phyloP scores from a whole-genome alignment of 2,329 filamentous ascomycete species.

The Neofusicoccum cordaticola region DNA sequence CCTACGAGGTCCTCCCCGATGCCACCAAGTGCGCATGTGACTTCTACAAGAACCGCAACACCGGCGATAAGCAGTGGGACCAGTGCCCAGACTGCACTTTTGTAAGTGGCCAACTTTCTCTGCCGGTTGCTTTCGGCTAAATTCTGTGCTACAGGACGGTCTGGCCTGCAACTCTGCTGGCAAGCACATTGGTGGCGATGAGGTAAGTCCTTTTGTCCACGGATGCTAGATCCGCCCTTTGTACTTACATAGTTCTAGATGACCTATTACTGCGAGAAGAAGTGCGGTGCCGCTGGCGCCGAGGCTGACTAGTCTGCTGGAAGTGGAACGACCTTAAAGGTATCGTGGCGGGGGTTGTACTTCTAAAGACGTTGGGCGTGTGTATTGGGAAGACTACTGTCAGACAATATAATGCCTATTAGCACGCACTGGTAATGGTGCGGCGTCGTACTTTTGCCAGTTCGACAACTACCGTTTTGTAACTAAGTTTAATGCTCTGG shows the following conservation, averaged over 20 bases:
- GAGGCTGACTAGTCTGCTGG: slow-evolving; percentile 19
- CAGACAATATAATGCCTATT: no score
- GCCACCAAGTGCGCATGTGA: slow-evolving; percentile 6
- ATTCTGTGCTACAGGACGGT: slow-evolving; percentile 21
- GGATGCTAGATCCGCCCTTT: not conserved
- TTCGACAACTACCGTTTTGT: no score
- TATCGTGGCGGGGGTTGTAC: no score
- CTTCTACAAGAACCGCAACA: slow-evolving; percentile 22
- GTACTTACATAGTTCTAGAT: not conserved
- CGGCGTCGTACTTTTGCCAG: no score
- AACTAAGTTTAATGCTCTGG: no score
- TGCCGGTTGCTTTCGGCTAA: no score
- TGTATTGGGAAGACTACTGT: no score
- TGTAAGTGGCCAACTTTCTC: slow-evolving; percentile 16
- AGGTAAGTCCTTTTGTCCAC: slow-evolving; percentile 17
- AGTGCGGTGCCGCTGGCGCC: not conserved
- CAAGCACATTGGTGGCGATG: slow-evolving; percentile 30
- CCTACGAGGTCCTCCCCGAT: not conserved
- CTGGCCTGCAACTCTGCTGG: slow-evolving; percentile 25
- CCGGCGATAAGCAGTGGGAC: slow-evolving; percentile 28
- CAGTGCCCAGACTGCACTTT: slow-evolving; percentile 29
- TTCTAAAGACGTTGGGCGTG: no score
- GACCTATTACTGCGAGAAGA: slow-evolving; percentile 27
- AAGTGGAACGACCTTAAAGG: not conserved
- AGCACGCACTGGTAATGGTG: no score